These are phyloP conservation scores for Desmodesmus armatus DNA, from an alignment of 139 green algal species.

Conservation along the genomic window DNA sequence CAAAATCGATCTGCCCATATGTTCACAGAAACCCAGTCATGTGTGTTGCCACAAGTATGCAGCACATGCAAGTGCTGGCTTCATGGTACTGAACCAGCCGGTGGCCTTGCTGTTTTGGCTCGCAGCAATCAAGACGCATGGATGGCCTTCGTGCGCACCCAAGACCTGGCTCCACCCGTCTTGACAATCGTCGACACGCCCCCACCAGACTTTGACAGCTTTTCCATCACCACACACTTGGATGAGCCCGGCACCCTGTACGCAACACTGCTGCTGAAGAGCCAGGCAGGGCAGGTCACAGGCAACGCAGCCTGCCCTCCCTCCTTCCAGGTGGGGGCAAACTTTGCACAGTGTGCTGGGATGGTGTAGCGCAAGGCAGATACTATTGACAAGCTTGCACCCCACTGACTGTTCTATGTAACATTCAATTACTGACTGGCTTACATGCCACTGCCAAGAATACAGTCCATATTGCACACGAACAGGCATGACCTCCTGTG, in stretches of 20 bases:
- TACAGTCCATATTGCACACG: too few species aligned
- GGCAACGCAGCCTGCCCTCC: conserved; percentile 26
- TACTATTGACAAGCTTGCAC: too few species aligned
- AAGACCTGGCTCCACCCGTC: conserved; percentile 51
- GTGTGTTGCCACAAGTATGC: too few species aligned
- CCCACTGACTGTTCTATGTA: not conserved
- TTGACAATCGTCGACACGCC: conserved; percentile 36
- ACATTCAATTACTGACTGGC: not conserved
- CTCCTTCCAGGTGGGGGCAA: not conserved
- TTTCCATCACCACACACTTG: conserved; percentile 47
- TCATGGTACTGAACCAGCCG: conserved; percentile 6
- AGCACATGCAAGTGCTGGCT: too few species aligned
- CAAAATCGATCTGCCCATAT: not conserved
- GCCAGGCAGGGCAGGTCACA: not conserved
- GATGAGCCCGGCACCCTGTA: conserved; percentile 52
- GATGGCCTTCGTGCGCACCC: conserved; percentile 33
- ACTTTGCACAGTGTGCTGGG: not conserved
- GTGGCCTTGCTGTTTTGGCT: not conserved
- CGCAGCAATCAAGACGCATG: conserved; percentile 47
- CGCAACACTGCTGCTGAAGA: conserved; percentile 6
- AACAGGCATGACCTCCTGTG: too few species aligned
- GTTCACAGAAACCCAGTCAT: not conserved
- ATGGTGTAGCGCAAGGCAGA: not conserved
- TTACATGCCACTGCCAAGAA: too few species aligned
- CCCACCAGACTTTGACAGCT: conserved; percentile 44